These are phyloP conservation scores for Coemansia guatemalensis DNA, from an alignment of 192 early-diverging fungal genomes.

Conservation along the genomic window DNA sequence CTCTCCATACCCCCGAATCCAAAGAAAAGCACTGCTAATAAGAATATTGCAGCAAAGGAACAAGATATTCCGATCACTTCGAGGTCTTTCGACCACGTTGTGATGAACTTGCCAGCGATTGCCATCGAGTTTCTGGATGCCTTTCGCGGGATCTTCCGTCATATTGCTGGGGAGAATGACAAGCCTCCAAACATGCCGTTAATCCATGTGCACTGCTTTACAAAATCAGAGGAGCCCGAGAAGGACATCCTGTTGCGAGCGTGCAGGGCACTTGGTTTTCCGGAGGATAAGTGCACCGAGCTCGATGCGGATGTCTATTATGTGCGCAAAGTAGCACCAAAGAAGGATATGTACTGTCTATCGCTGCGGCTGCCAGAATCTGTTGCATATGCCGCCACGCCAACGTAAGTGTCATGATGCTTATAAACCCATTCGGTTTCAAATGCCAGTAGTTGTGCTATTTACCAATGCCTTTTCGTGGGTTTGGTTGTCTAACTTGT, in stretches of 20 bases:
- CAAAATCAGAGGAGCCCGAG: slow-evolving; percentile 70
- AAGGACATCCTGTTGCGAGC: slow-evolving; percentile 57
- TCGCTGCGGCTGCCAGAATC: slow-evolving; percentile 76
- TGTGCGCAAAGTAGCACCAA: slow-evolving; percentile 95
- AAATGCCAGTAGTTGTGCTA: neutral
- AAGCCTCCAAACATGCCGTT: slow-evolving; percentile 63
- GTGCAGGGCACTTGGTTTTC: slow-evolving; percentile 54
- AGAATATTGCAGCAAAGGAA: slow-evolving; percentile 8
- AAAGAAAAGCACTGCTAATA: slow-evolving; percentile 12
- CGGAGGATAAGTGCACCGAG: slow-evolving; percentile 39
- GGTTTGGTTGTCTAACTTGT: neutral
- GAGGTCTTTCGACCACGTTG: slow-evolving; percentile 85
- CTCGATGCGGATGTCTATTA: slow-evolving; percentile 61
- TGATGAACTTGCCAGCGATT: slow-evolving; percentile 98
- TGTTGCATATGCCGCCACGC: slow-evolving; percentile 62
- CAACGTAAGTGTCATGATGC: slow-evolving; percentile 3
- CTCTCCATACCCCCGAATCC: slow-evolving; percentile 17
- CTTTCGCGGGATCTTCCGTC: slow-evolving; percentile 75
- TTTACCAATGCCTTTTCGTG: neutral
- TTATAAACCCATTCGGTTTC: slow-evolving; percentile 11
- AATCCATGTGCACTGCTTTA: slow-evolving; percentile 96
- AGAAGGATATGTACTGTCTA: slow-evolving; percentile 98
- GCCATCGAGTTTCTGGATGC: slow-evolving; percentile 96
- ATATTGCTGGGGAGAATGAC: slow-evolving; percentile 45
- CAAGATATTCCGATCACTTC: slow-evolving; percentile 26